Conservation (phyloP, 2,329 filamentous ascomycete genomes). For the Hypoxylon sp. region DNA sequence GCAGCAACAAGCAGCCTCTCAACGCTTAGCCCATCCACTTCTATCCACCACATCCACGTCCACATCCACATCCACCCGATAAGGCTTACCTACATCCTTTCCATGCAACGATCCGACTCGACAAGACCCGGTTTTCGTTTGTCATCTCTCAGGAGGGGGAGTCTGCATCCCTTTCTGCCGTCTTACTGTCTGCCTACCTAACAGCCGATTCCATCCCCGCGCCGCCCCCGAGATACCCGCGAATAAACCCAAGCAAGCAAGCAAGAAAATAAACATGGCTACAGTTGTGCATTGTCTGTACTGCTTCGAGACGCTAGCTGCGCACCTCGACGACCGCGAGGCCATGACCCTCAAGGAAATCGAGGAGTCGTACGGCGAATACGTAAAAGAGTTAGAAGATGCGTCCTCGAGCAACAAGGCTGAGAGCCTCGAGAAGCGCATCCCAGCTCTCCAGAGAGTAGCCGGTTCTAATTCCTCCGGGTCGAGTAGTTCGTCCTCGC, state of each 20-base stretch:
- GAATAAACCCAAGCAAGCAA: too few species aligned
- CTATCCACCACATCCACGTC: neutral
- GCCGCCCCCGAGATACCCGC: slow-evolving; percentile 2
- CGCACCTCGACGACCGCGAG: slow-evolving; percentile 79
- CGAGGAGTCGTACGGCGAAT: slow-evolving; percentile 73
- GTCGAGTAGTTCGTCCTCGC: slow-evolving; percentile 50
- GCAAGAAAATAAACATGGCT: slow-evolving; percentile 82
- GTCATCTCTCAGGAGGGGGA: slow-evolving; percentile 5
- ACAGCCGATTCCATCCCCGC: neutral
- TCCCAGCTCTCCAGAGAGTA: slow-evolving; percentile 50
- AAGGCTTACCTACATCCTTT: slow-evolving; percentile 7
- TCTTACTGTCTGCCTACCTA: slow-evolving; percentile 8
- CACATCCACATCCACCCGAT: neutral
- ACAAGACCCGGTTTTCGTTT: slow-evolving; percentile 9
- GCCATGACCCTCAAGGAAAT: slow-evolving; percentile 77
- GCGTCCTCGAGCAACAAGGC: slow-evolving; percentile 37
- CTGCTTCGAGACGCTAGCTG: slow-evolving; percentile 90
- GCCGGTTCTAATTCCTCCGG: slow-evolving; percentile 50
- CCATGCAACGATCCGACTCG: slow-evolving; percentile 2
- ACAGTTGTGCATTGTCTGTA: slow-evolving; percentile 87
- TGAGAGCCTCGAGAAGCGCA: slow-evolving; percentile 53
- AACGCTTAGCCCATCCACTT: neutral
- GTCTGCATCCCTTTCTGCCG: slow-evolving; percentile 2
- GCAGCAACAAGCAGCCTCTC: neutral
- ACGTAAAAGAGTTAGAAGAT: slow-evolving; percentile 49